Conservation (phyloP, 108 stramenopile species). For the Cyclotella distinguenda region DNA sequence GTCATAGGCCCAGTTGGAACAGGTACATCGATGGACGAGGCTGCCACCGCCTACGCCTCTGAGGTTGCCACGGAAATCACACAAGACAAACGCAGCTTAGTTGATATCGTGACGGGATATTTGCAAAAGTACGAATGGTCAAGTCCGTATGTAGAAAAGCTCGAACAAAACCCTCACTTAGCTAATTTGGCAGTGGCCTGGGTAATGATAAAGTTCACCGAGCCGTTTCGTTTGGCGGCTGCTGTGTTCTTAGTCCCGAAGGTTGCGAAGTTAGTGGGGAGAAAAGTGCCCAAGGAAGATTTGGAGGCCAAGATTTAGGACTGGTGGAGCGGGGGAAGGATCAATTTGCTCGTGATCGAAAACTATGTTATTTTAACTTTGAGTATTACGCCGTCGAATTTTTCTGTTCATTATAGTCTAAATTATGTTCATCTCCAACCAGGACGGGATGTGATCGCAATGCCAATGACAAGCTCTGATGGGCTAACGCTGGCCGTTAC, state of each 20-base stretch:
- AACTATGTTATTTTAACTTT: too few species aligned
- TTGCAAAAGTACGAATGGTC: constrained; percentile 70
- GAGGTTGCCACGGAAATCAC: constrained; percentile 47
- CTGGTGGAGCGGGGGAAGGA: neutral
- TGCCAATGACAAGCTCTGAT: too few species aligned
- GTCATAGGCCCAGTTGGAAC: constrained; percentile 40
- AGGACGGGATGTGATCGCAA: too few species aligned
- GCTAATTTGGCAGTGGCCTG: constrained; percentile 93
- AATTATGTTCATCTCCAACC: too few species aligned
- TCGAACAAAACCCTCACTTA: constrained; percentile 73
- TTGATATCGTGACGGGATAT: constrained; percentile 59
- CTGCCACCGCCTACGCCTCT: constrained; percentile 32
- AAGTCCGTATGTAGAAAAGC: constrained; percentile 50
- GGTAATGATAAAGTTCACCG: constrained; percentile 91
- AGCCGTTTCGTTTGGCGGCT: constrained; percentile 81
- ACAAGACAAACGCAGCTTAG: constrained; percentile 54
- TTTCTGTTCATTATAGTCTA: too few species aligned
- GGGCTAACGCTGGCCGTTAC: too few species aligned
- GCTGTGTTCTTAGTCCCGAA: constrained; percentile 78
- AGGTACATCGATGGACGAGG: constrained; percentile 47
- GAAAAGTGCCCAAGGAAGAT: constrained; percentile 30
- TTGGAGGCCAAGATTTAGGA: neutral
- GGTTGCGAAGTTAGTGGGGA: constrained; percentile 57
- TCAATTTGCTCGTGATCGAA: too few species aligned
- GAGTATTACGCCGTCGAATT: neutral